Base-by-base conservation (phyloP, 2,329 filamentous ascomycete genomes). In the Fonsecaea monophora region DNA sequence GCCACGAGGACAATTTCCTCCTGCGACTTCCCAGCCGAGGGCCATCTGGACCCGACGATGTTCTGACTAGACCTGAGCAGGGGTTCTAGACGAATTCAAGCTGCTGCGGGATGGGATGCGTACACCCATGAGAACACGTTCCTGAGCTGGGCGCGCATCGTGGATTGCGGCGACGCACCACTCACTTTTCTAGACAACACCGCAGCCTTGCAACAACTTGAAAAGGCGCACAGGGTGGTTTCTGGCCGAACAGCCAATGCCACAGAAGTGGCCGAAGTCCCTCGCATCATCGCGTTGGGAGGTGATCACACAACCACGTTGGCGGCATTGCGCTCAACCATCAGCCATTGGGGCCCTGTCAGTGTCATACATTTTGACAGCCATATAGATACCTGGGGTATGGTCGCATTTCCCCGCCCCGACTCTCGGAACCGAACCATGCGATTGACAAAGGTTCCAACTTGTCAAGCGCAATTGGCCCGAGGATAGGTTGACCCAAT, bases 291-390 rank as follows among this genome's bases (percentile, higher is more conserved):
- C 34, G 83, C 82, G 0, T 73, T 86, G 0, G 84, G 85, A 10
- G 85, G 85, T 30, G 84, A 87, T 70, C 85, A 87, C 74, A 86
- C 84, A 0, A 86, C 84, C 0, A 86, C 84, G 0, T 75, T 86
- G 5, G 81, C 83, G 2, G 84, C 84, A 0, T 72, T 86, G 69
- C 75, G 84, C 59, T 85, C 83, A 2, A 81, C 82, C 0, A 75
- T 80, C 69, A 67, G 80, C 3, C 79, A 81, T 56, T 86, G 81
- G 80, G 84, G 84, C 0, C 74, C 79, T 13, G 82, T 86, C 2
- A 85, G 83, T 68, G 84, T 86, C 5, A 85, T 86, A n/a, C 84
- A 86, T 73, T 86, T 87, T 70, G 84, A 86, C 71, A 83, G 80
- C 53, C 84, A 85, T 71, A 75, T 85, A 66, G 82, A 86, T 73